phyloP scores from a whole-genome alignment of 2,329 filamentous ascomycete genomes.

The Aspergillus udagawae region DNA sequence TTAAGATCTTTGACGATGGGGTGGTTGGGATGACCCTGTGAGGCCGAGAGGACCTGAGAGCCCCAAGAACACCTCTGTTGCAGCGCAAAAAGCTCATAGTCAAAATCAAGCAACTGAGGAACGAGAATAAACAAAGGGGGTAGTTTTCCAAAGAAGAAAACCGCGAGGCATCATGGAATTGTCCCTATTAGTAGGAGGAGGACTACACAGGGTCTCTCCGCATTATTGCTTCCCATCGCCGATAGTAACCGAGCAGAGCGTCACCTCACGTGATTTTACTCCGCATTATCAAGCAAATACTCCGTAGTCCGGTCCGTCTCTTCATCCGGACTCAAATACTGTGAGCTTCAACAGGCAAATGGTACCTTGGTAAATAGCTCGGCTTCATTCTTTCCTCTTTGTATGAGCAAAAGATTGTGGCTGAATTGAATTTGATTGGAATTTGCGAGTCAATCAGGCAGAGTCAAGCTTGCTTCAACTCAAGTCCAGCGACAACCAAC shows the following conservation, averaged over 20 bases:
- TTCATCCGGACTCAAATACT: conserved; percentile 2
- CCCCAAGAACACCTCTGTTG: conserved; percentile 24
- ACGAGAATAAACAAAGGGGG: background rate
- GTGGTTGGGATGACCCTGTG: conserved; percentile 23
- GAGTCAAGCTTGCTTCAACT: background rate
- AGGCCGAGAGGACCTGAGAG: conserved; percentile 24
- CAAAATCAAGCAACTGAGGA: background rate
- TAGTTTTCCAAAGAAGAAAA: conserved; percentile 2
- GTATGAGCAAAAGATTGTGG: background rate
- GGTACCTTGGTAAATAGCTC: background rate
- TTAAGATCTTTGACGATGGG: conserved; percentile 18
- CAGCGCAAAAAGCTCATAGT: conserved; percentile 31
- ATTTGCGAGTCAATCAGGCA: background rate
- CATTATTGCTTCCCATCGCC: conserved; percentile 12
- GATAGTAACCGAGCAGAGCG: conserved; percentile 21
- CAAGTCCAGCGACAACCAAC: background rate
- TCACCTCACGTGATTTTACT: conserved; percentile 21
- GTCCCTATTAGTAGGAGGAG: background rate
- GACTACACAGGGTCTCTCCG: conserved; percentile 8
- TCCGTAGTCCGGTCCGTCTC: background rate
- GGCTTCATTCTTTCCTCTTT: background rate
- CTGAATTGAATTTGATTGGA: background rate
- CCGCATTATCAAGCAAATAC: conserved; percentile 13
- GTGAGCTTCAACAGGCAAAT: background rate
- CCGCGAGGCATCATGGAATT: conserved; percentile 5